A percentile compares a stretch with the other conserved stretches of the same genome.
Conservation (phyloP, 2,329 filamentous ascomycete species). For the Grosmannia clavigera region DNA sequence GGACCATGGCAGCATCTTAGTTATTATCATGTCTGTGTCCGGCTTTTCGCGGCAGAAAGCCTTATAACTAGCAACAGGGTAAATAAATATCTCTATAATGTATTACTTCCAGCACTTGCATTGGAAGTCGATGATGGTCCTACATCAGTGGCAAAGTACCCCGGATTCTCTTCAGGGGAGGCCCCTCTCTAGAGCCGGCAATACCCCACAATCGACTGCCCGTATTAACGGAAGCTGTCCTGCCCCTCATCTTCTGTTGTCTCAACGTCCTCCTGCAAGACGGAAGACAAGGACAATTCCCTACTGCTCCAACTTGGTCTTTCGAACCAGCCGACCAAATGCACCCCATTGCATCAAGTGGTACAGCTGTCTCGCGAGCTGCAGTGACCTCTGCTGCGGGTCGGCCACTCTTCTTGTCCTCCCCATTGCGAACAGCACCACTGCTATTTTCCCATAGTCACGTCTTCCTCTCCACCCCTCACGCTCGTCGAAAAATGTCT, state of each 20-base stretch:
- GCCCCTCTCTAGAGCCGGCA: neutral
- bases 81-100: no score
- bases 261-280: neutral
- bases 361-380: neutral
- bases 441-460: neutral
- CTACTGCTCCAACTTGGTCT: neutral
- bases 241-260: neutral
- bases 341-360: neutral
- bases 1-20: neutral
- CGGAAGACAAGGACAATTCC: neutral
- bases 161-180: neutral
- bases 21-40: neutral
- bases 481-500: constrained; percentile 2
- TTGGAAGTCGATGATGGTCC: neutral
- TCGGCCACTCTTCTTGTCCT: no score
- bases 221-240: neutral
- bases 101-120: neutral
- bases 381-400: neutral
- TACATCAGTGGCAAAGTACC: neutral
- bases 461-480: neutral
- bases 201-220: neutral
- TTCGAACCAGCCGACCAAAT: neutral
- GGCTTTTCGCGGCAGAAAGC: neutral
- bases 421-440: neutral
- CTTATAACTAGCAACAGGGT: neutral